Evolutionary conservation across 2,329 filamentous ascomycete genomes (phyloP), one percentile per base, ranked within the genome.

Genomic region (Raffaelea arxii): DNA sequence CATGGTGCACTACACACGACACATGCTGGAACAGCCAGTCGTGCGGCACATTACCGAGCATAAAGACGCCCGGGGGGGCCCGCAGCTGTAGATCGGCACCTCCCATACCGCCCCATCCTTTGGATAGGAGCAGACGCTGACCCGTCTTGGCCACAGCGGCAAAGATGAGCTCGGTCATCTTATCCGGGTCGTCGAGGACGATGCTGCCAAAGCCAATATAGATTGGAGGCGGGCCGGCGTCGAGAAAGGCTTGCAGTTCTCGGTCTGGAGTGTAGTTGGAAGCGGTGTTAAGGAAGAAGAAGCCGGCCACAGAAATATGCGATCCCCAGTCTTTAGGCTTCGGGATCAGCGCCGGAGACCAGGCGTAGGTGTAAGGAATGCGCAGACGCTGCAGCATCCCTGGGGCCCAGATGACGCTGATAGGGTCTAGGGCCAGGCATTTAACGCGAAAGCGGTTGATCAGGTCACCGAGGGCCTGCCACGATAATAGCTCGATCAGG

Each of bases 1-100:
- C 89, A 52, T 94, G 88, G 58, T 94, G 89, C 5, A 92, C 84
- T 2, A 94, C 88, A 38, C 80, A 82, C 1, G 85, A 84, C 1
- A 94, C 87, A 32, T 75, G 80, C 52, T 86, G 73, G 62, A 94
- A 94, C 0, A 94, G 66, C 88, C 88, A 94, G 64, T 94, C 89
- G 52, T 94, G 89, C 1, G 88, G 88, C 40, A 82, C 80, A 56
- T 91, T 94, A 11, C 86, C 87, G 36, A 94, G 71, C 79, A 94
- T 87, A 59, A 85, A 87, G 2, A 94, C 79, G 4, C 80, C 78
- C 3, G 88, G 78, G 0, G 87, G 87, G n/a, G 88, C 64, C 1
- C 16, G 4, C 4, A 40, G 6, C 1, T 24, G 4, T 3, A 40
- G 6, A 4, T 24, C 70, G 55, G 88, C 84, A 0, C 78, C 83